phyloP scores from a whole-genome alignment of 2,329 filamentous ascomycete species.

The Domatiomyces catenatus region DNA sequence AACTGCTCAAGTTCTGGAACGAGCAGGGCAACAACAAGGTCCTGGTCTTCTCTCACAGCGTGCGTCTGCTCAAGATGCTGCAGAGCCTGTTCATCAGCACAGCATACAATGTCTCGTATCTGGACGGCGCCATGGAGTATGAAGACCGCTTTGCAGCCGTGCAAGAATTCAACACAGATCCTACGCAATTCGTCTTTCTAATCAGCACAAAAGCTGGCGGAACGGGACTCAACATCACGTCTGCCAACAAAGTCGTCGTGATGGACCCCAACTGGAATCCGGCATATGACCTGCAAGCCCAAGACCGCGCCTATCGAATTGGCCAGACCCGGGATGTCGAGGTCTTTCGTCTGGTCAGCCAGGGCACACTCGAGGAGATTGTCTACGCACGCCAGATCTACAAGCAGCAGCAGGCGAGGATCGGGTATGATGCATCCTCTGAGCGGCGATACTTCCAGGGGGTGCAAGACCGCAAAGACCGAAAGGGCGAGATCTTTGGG shows the following conservation, averaged over 20 bases:
- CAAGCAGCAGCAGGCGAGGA: constrained; percentile 97
- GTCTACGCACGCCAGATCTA: constrained; percentile 96
- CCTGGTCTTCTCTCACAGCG: constrained; percentile 84
- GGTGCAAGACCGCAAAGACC: constrained; percentile 65
- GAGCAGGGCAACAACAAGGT: constrained; percentile 73
- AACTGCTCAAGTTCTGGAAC: constrained; percentile 79
- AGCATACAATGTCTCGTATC: constrained; percentile 76
- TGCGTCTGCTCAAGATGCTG: constrained; percentile 68
- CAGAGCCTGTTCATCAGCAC: constrained; percentile 76
- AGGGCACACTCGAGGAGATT: constrained; percentile 90
- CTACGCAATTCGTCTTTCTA: constrained; percentile 80
- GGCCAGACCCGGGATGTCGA: constrained; percentile 87
- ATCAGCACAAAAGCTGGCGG: constrained; percentile 90
- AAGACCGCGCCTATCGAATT: constrained; percentile 91
- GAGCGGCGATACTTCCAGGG: constrained; percentile 93
- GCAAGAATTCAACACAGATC: constrained; percentile 80
- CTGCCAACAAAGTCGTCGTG: constrained; percentile 94
- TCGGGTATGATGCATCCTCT: constrained; percentile 81
- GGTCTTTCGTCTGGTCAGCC: constrained; percentile 78
- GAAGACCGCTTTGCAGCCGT: constrained; percentile 70
- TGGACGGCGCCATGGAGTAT: constrained; percentile 72
- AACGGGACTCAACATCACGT: constrained; percentile 89
- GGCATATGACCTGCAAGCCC: constrained; percentile 82
- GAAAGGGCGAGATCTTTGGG: constrained; percentile 90
- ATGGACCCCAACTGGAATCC: constrained; percentile 98